These are phyloP conservation scores for Echium plantagineum DNA, from an alignment of 257 asterid species.

Conservation along the genomic window DNA sequence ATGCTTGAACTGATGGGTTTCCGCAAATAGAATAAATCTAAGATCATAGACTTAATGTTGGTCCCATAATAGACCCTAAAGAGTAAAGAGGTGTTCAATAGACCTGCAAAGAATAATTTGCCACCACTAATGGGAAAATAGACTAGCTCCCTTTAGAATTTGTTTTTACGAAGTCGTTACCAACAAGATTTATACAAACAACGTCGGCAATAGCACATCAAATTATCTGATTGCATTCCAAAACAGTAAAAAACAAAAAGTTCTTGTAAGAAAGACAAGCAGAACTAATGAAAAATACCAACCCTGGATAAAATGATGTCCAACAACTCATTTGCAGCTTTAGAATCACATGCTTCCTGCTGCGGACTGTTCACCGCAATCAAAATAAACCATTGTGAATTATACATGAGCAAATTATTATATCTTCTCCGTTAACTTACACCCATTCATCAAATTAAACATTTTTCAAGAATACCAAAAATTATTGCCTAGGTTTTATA, in stretches of 20 bases:
- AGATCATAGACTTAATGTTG: too few relatives aligned
- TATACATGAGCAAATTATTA: background rate
- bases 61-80: too few relatives aligned
- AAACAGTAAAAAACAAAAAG: too few relatives aligned
- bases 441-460: background rate
- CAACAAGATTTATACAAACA: background rate
- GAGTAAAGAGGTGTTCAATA: too few relatives aligned
- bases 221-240: background rate
- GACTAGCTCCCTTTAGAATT: background rate
- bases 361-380: slow-evolving; percentile 37
- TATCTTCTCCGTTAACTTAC: too few relatives aligned
- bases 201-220: background rate
- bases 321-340: slow-evolving; percentile 76
- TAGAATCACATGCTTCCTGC: slow-evolving; percentile 61
- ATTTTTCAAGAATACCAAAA: too few relatives aligned
- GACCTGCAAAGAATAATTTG: too few relatives aligned
- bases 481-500: background rate
- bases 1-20: background rate
- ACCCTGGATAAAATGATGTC: slow-evolving; percentile 86
- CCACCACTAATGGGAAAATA: background rate
- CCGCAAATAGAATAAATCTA: too few relatives aligned
- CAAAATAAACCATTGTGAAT: background rate
- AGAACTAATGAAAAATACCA: background rate
- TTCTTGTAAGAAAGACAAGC: too few relatives aligned
- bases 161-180: too few relatives aligned